These are phyloP conservation scores for Hanseniaspora thailandica DNA, from an alignment of 805 yeast genomes.

Conservation along the genomic window DNA sequence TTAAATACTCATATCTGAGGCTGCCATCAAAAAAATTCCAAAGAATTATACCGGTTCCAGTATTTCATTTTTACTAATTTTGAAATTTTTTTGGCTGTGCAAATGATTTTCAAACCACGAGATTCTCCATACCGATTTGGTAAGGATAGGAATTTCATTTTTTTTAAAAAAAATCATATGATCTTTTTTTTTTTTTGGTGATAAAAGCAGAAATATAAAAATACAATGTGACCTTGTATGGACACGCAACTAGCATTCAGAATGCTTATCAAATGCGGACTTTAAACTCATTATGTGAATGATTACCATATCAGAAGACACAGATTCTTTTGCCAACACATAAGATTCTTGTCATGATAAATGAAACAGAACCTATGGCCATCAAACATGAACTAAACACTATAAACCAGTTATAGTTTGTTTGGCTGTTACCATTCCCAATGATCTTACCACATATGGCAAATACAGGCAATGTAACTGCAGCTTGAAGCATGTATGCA, in stretches of 20 bases:
- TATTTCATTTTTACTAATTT: neutral
- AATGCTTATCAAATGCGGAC: too few species aligned
- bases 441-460: constrained; percentile 38
- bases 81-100: neutral
- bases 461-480: constrained; percentile 33
- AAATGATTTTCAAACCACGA: neutral
- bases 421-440: constrained; percentile 32
- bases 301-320: constrained; percentile 26
- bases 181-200: neutral
- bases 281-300: too few species aligned
- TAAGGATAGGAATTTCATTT: too few species aligned
- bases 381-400: constrained; percentile 35
- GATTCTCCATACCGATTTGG: too few species aligned
- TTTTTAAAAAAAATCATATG: neutral
- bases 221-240: too few species aligned
- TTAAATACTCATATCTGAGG: neutral
- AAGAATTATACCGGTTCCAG: neutral
- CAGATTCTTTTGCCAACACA: constrained; percentile 35
- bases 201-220: neutral
- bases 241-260: too few species aligned
- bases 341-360: constrained; percentile 32
- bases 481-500: constrained; percentile 42
- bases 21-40: neutral
- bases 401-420: constrained; percentile 35
- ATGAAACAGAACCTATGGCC: constrained; percentile 30